These are phyloP conservation scores for Exsudoporus floridanus DNA, from an alignment of 1,284 basidiomycete genomes.

Conservation along the genomic window DNA sequence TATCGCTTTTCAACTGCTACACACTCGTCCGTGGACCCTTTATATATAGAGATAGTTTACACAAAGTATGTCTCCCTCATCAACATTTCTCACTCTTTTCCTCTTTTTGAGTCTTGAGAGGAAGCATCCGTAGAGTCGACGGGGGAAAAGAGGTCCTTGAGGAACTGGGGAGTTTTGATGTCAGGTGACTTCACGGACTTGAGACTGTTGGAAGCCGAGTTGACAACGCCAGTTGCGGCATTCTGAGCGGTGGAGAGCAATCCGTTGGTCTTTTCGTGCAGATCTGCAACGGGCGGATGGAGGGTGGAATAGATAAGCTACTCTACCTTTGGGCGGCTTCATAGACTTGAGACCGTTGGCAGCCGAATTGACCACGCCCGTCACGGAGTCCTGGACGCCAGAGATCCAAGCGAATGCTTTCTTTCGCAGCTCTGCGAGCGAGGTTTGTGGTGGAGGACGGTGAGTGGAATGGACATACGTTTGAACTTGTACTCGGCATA, in stretches of 20 bases:
- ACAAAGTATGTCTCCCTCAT: too few species aligned
- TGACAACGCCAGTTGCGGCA: background rate
- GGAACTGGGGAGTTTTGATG: conserved; percentile 66
- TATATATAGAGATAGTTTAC: too few species aligned
- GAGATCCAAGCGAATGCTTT: conserved; percentile 65
- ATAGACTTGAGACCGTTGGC: conserved; percentile 63
- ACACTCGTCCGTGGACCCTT: too few species aligned
- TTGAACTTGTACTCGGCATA: conserved; percentile 95
- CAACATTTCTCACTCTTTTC: too few species aligned
- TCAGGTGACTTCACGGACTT: conserved; percentile 62
- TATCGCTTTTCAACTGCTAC: too few species aligned
- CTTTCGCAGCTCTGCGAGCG: conserved; percentile 61
- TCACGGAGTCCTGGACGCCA: conserved; percentile 65
- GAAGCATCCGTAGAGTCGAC: conserved; percentile 35
- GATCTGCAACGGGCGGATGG: background rate
- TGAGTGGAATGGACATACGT: conserved; percentile 45
- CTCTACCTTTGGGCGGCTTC: too few species aligned
- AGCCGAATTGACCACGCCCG: conserved; percentile 64
- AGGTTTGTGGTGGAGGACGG: background rate
- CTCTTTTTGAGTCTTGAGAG: conserved; percentile 30
- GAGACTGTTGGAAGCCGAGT: conserved; percentile 56
- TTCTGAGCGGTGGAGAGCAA: background rate
- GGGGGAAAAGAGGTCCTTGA: conserved; percentile 68
- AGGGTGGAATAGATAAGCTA: too few species aligned
- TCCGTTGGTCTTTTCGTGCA: background rate